Evolutionary conservation across 2,329 filamentous ascomycete genomes (phyloP), one percentile per base, ranked within the genome.

Genomic region (Cercospora sp.): DNA sequence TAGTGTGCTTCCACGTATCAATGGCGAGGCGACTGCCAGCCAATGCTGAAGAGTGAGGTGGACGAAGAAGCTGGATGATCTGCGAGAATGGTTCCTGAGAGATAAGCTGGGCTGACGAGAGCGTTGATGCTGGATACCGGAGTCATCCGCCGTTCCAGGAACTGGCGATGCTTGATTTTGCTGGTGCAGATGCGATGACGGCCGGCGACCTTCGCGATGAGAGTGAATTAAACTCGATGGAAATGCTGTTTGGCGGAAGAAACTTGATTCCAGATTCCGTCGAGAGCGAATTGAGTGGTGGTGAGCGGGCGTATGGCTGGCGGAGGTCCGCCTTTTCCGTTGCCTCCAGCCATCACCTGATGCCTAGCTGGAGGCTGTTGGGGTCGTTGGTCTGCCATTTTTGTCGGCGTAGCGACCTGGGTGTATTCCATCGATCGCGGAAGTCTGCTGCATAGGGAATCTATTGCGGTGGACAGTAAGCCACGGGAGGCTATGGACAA

Each of bases 371-470:
- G 13, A 16, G 26, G 32, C 34, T 40, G 32, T 61, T 24, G 32
- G 58, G 32, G n/a, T 24, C 16, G 32, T 34, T 43, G 32, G 18
- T n/a, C 18, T 26, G 34, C n/a, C 34, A 40, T 45, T 51, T 51
- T 51, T 51, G 21, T 51, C 21, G 13, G 18, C 45, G 9, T 13
- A 24, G 45, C 45, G 45, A 51, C 45, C 5, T 13, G 45, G 30
- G 9, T 43, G 58, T n/a, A 40, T 43, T 40, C 58, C 32, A 43
- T 61, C 58, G 58, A 61, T 61, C n/a, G 58, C 32, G 34, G 34
- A 37, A 7, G 21, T 13, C 21, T 26, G 16, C 12, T 18, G 16
- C 21, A 37, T 24, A 9, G 3, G 43, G 43, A 18, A 49, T 49
- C 43, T 49, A 21, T 18, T 49, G 43, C 43, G 43, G 43, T 12